These are phyloP conservation scores for Leishmania amazonensis DNA, from an alignment of 208 protist species.

Conservation along the genomic window DNA sequence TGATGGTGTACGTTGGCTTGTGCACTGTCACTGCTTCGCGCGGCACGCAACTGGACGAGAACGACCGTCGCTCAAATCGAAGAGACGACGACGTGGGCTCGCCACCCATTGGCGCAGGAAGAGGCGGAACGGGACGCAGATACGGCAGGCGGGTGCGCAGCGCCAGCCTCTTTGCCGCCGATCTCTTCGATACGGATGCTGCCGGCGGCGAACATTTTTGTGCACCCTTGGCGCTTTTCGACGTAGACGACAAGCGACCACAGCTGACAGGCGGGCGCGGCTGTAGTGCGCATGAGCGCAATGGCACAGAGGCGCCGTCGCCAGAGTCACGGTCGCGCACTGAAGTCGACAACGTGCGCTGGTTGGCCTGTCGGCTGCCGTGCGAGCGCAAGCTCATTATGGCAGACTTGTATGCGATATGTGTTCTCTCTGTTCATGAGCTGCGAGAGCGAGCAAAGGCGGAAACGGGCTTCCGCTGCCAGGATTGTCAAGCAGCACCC, in stretches of 20 bases:
- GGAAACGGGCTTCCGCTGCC: not conserved
- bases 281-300: constrained; percentile 4
- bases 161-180: constrained; percentile 18
- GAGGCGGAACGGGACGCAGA: constrained; percentile 11
- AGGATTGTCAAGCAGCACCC: not conserved
- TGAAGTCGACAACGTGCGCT: constrained; percentile 3
- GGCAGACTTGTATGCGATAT: not conserved
- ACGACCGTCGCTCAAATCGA: constrained; percentile 8
- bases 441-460: not conserved
- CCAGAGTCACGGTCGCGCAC: constrained; percentile 6
- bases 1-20: constrained; percentile 14
- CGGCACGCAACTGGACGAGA: constrained; percentile 11
- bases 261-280: not conserved
- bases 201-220: not conserved
- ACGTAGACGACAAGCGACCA: not conserved
- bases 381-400: constrained; percentile 12
- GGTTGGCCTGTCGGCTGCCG: constrained; percentile 5
- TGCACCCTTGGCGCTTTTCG: constrained; percentile 1
- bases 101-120: not conserved
- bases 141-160: constrained; percentile 31
- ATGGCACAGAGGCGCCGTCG: not conserved
- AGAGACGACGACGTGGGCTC: not conserved
- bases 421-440: not conserved
- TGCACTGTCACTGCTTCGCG: constrained; percentile 3
- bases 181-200: constrained; percentile 12